Conservation (phyloP, 2,329 filamentous ascomycete genomes). For the Penicillium occitanis region DNA sequence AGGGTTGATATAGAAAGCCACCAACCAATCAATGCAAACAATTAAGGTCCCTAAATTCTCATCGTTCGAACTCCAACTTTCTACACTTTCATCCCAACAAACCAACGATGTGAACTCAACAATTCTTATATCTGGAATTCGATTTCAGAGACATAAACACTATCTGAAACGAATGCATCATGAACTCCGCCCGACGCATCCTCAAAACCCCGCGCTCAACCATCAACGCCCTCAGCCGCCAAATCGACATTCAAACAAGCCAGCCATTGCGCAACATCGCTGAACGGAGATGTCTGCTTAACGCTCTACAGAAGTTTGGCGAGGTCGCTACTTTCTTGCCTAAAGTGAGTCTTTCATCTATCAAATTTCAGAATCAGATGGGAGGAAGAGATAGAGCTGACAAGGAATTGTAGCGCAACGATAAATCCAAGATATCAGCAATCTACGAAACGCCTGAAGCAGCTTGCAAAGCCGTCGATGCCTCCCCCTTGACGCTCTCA, state of each 20-base stretch:
- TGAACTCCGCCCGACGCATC: constrained; percentile 12
- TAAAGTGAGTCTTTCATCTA: constrained; percentile 28
- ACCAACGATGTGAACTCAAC: background rate
- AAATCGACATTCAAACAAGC: constrained; percentile 34
- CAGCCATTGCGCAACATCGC: constrained; percentile 32
- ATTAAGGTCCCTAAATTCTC: background rate
- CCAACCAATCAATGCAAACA: background rate
- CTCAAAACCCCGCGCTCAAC: background rate
- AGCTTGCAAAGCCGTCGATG: constrained; percentile 34
- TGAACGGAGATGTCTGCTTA: constrained; percentile 38
- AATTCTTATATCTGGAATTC: background rate
- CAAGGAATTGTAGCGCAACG: constrained; percentile 15
- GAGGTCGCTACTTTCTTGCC: constrained; percentile 42
- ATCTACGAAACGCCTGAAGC: constrained; percentile 41
- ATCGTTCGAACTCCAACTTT: background rate
- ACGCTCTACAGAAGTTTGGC: constrained; percentile 43
- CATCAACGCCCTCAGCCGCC: constrained; percentile 19
- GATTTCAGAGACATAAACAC: background rate
- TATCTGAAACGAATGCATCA: background rate
- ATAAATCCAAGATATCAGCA: constrained; percentile 31
- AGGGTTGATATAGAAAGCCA: background rate
- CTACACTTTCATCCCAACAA: background rate
- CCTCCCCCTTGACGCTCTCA: constrained; percentile 25
- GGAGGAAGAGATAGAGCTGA: background rate
- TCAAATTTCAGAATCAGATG: background rate